Evolutionary conservation across 192 early-diverging fungal species (phyloP).

Genomic region (Helicostylum pulchrum): DNA sequence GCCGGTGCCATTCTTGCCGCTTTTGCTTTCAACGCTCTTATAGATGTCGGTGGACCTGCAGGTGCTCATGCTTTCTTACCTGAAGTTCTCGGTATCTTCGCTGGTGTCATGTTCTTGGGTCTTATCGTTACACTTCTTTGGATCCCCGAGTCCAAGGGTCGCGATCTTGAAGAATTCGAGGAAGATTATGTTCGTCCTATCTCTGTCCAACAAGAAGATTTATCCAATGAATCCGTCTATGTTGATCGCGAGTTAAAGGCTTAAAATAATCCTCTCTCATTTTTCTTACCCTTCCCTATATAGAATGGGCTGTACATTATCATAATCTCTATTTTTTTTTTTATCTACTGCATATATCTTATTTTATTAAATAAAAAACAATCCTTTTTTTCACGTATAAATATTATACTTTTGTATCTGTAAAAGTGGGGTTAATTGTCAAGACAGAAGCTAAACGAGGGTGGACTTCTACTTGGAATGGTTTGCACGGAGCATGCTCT

Average conservation of each 20-base stretch:
- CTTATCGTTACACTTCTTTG: conserved; percentile 53
- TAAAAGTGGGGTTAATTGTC: conserved; percentile 28
- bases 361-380: no score
- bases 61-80: conserved; percentile 51
- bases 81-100: conserved; percentile 53
- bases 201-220: no score
- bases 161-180: conserved; percentile 69
- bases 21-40: conserved; percentile 56
- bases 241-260: no score
- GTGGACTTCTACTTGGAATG: conserved; percentile 59
- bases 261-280: no score
- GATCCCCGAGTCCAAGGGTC: conserved; percentile 74
- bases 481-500: conserved; percentile 47
- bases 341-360: no score
- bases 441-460: conserved; percentile 41
- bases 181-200: conserved; percentile 18
- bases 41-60: conserved; percentile 43
- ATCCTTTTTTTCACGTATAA: no score
- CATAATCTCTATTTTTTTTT: no score
- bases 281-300: no score
- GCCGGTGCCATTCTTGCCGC: conserved; percentile 67
- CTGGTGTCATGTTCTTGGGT: conserved; percentile 55
- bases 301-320: no score
- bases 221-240: no score
- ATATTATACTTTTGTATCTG: conserved; percentile 8